Conservation (phyloP, 192 early-diverging fungal genomes). For the Dimargaris xerosporica region DNA sequence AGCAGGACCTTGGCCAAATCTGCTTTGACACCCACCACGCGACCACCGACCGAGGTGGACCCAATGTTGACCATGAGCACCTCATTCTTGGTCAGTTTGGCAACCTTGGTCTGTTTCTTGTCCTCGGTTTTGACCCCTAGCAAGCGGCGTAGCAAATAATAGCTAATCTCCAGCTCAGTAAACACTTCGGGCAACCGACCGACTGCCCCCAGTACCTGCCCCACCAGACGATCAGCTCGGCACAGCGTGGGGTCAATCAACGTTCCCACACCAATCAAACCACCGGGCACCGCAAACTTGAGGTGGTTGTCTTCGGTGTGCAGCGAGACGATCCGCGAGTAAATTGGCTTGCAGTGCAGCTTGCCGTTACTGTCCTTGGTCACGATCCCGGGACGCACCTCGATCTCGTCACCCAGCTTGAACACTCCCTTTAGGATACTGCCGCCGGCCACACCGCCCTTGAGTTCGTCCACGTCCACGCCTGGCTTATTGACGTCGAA, state of each 20-base stretch:
- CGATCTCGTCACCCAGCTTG: constrained; percentile 82
- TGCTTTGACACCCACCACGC: constrained; percentile 84
- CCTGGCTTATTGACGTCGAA: constrained; percentile 99
- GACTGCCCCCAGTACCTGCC: constrained; percentile 83
- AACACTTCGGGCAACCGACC: constrained; percentile 88
- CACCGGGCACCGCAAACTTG: constrained; percentile 98
- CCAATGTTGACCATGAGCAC: constrained; percentile 95
- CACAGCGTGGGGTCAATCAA: constrained; percentile 89
- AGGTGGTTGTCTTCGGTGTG: constrained; percentile 79
- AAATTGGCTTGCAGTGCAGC: constrained; percentile 70
- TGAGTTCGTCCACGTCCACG: constrained; percentile 76
- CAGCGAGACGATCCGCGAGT: constrained; percentile 75
- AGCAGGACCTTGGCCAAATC: constrained; percentile 90
- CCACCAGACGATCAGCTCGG: constrained; percentile 90
- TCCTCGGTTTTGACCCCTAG: constrained; percentile 95
- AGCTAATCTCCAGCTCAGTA: constrained; percentile 92
- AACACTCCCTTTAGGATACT: constrained; percentile 85
- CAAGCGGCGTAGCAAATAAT: constrained; percentile 88
- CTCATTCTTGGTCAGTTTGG: constrained; percentile 86
- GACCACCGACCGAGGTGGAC: constrained; percentile 83
- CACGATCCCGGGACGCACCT: constrained; percentile 91
- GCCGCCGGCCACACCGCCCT: constrained; percentile 97
- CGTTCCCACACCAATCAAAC: constrained; percentile 97
- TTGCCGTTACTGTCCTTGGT: constrained; percentile 72
- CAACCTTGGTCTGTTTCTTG: constrained; percentile 95